A percentile compares a stretch with the other conserved stretches of the same genome.
Evolutionary conservation across 1,284 basidiomycete species (phyloP).

Genomic region (Heterobasidion parviporum): DNA sequence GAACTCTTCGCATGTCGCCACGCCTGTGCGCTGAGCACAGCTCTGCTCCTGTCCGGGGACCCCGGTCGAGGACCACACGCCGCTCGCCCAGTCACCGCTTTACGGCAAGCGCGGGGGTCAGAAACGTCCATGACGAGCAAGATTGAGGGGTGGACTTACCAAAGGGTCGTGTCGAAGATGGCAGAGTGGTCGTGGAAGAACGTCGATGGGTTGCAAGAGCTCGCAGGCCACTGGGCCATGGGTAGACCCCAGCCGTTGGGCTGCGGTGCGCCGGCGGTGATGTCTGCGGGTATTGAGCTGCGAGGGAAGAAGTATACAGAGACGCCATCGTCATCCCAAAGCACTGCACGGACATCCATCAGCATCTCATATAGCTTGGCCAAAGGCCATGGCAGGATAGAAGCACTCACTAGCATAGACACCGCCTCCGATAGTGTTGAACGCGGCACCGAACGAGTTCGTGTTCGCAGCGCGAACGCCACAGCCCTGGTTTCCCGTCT

Average conservation of each 20-base stretch:
- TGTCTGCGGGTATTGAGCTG: slow-evolving; percentile 64
- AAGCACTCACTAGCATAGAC: slow-evolving; percentile 67
- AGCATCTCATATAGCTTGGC: not conserved
- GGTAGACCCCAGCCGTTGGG: slow-evolving; percentile 72
- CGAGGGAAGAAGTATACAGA: slow-evolving; percentile 78
- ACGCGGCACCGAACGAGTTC: slow-evolving; percentile 56
- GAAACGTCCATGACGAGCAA: too few species aligned
- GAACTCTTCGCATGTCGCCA: slow-evolving; percentile 69
- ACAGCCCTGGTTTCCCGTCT: slow-evolving; percentile 66
- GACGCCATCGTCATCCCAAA: slow-evolving; percentile 68
- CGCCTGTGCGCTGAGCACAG: slow-evolving; percentile 75
- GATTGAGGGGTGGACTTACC: too few species aligned
- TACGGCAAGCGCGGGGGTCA: too few species aligned
- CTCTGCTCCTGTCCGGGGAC: slow-evolving; percentile 74
- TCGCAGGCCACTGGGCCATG: slow-evolving; percentile 66
- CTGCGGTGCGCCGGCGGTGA: slow-evolving; percentile 56
- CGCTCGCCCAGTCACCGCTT: slow-evolving; percentile 80
- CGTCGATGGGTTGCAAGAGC: slow-evolving; percentile 60
- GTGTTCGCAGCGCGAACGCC: slow-evolving; percentile 45
- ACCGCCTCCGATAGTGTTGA: slow-evolving; percentile 71
- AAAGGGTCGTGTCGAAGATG: slow-evolving; percentile 80
- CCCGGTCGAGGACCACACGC: slow-evolving; percentile 61
- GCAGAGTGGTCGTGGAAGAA: slow-evolving; percentile 72
- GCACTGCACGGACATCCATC: slow-evolving; percentile 36
- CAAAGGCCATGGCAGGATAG: not conserved